Conservation (phyloP, 768 basidiomycete genomes). For the Serpula lacrymans region DNA sequence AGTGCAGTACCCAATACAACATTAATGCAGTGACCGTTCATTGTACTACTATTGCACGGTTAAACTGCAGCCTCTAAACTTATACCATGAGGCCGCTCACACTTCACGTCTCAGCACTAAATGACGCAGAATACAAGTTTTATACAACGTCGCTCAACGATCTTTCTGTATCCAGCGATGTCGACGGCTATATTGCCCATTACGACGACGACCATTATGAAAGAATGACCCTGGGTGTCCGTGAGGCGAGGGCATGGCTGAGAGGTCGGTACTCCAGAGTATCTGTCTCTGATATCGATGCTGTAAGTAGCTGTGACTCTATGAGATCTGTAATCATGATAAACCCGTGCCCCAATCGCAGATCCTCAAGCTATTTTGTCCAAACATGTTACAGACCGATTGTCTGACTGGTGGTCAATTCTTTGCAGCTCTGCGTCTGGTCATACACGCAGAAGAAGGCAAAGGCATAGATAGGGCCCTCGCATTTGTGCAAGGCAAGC, state of each 20-base stretch:
- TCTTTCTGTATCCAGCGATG: constrained; percentile 37
- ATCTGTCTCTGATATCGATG: constrained; percentile 50
- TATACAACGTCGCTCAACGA: constrained; percentile 63
- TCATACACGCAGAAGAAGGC: constrained; percentile 59
- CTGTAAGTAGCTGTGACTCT: constrained; percentile 37
- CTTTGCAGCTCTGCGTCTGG: constrained; percentile 69
- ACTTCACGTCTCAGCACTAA: constrained; percentile 75
- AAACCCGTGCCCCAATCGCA: constrained; percentile 20
- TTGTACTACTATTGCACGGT: too few relatives aligned
- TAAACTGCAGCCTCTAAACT: background rate
- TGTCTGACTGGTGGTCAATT: constrained; percentile 67
- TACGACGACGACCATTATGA: constrained; percentile 54
- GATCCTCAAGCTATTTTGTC: constrained; percentile 66
- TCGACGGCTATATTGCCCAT: constrained; percentile 17
- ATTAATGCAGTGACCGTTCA: too few relatives aligned
- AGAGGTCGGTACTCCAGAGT: constrained; percentile 64
- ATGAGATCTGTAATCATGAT: constrained; percentile 1
- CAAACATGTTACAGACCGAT: constrained; percentile 50
- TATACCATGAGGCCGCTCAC: constrained; percentile 55
- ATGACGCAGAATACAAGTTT: constrained; percentile 63
- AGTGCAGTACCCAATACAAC: too few relatives aligned
- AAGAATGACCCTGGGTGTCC: constrained; percentile 46
- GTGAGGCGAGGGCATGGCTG: constrained; percentile 75
- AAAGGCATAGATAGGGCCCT: constrained; percentile 60
- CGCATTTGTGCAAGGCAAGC: constrained; percentile 76